Percentiles rank a stretch among this genome's conserved stretches.
Evolutionary conservation across 805 yeast genomes (phyloP).

Genomic region (Kazachstania africana): DNA sequence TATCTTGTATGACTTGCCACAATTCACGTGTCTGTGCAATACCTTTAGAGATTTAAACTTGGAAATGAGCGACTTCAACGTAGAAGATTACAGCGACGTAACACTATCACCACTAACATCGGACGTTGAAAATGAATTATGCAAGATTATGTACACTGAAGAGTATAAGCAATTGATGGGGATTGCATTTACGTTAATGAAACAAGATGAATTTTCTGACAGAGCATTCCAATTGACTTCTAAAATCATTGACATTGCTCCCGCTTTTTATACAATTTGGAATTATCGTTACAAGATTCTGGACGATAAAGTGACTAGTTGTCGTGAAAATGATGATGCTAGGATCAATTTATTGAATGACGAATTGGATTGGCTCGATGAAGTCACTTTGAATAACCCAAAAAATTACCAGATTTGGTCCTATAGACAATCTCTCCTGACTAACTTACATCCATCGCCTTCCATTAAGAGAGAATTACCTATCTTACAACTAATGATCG

Average conservation of each 20-base stretch:
- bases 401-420: slow-evolving; percentile 98
- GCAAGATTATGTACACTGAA: slow-evolving; percentile 59
- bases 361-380: slow-evolving; percentile 75
- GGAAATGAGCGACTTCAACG: not conserved
- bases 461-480: slow-evolving; percentile 45
- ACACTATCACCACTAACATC: slow-evolving; percentile 33
- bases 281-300: slow-evolving; percentile 49
- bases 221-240: slow-evolving; percentile 63
- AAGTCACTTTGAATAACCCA: slow-evolving; percentile 59
- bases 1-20: too few relatives aligned
- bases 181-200: slow-evolving; percentile 46
- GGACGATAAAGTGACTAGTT: slow-evolving; percentile 1
- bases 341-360: slow-evolving; percentile 16
- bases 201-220: slow-evolving; percentile 47
- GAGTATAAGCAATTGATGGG: slow-evolving; percentile 59
- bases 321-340: not conserved
- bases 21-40: too few relatives aligned
- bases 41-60: too few relatives aligned
- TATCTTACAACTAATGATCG: slow-evolving; percentile 54
- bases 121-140: slow-evolving; percentile 32
- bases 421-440: slow-evolving; percentile 59
- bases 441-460: slow-evolving; percentile 24
- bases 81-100: slow-evolving; percentile 30
- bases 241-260: slow-evolving; percentile 50
- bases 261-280: slow-evolving; percentile 94